Evolutionary conservation across 371 early-diverging fungal genomes (phyloP).

Genomic region (Syncephalastrum contaminatum): DNA sequence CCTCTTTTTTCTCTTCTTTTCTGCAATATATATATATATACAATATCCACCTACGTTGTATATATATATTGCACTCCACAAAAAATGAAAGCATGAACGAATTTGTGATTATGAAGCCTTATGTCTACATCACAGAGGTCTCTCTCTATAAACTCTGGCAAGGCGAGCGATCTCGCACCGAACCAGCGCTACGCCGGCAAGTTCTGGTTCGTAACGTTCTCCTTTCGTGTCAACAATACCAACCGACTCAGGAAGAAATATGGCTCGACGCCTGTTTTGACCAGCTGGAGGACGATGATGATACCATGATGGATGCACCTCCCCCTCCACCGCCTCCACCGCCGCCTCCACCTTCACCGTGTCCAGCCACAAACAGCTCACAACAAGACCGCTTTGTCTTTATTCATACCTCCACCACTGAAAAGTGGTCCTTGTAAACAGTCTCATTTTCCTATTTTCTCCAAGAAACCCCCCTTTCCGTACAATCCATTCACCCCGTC

Average conservation of each 20-base stretch:
- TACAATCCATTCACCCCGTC: not conserved
- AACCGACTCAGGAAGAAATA: slow-evolving; percentile 26
- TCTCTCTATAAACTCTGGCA: slow-evolving; percentile 33
- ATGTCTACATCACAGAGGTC: slow-evolving; percentile 27
- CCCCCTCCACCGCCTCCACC: slow-evolving; percentile 4
- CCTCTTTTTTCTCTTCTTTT: slow-evolving; percentile 1
- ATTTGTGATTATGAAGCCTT: slow-evolving; percentile 4
- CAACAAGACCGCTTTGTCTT: not conserved
- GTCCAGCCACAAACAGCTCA: slow-evolving; percentile 1
- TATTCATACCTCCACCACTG: too few species aligned
- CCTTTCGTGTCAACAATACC: slow-evolving; percentile 17
- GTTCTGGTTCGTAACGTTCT: slow-evolving; percentile 35
- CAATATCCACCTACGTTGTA: not conserved
- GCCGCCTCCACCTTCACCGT: slow-evolving; percentile 1
- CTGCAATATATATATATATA: not conserved
- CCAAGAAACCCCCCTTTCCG: not conserved
- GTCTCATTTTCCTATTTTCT: too few species aligned
- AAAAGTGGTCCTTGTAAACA: too few species aligned
- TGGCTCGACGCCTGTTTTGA: slow-evolving; percentile 44
- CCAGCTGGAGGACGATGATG: slow-evolving; percentile 27
- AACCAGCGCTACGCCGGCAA: slow-evolving; percentile 30
- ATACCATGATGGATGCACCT: slow-evolving; percentile 15
- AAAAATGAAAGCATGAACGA: slow-evolving; percentile 9
- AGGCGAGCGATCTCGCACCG: slow-evolving; percentile 14
- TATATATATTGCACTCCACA: slow-evolving; percentile 4